These are phyloP conservation scores for Podaxis rugospora DNA, from an alignment of 768 basidiomycete genomes.

Conservation along the genomic window DNA sequence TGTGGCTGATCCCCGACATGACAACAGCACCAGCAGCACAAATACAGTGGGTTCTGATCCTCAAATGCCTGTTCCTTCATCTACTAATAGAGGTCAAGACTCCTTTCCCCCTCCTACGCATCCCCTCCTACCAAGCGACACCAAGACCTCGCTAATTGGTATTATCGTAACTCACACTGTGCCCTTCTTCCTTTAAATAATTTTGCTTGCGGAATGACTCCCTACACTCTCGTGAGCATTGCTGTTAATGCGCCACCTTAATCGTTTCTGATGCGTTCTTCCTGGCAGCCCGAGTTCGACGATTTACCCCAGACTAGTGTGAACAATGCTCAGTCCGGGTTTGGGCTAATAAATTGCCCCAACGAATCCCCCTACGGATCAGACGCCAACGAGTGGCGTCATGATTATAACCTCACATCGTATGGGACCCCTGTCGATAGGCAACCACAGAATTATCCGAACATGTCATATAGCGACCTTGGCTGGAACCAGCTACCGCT, in stretches of 20 bases:
- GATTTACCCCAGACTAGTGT: neutral
- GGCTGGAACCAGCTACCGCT: neutral
- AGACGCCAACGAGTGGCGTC: conserved; percentile 1
- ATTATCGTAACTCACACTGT: neutral
- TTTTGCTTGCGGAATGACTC: conserved; percentile 1
- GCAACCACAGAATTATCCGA: neutral
- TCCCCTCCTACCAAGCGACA: neutral
- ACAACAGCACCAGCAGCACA: conserved; percentile 16
- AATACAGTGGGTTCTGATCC: conserved; percentile 6
- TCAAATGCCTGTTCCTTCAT: neutral
- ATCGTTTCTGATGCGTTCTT: neutral
- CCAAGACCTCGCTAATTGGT: neutral
- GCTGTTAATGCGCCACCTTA: neutral
- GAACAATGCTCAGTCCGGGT: neutral
- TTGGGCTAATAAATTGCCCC: neutral
- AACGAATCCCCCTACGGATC: conserved; percentile 6
- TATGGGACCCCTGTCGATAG: neutral
- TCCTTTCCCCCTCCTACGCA: neutral
- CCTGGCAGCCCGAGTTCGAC: neutral
- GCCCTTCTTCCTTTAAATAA: conserved; percentile 1
- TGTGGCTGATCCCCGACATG: conserved; percentile 14
- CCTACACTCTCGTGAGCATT: conserved; percentile 1
- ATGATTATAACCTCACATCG: neutral
- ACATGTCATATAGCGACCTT: neutral
- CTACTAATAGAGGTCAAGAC: conserved; percentile 6